Evolutionary conservation across 2,329 filamentous ascomycete species (phyloP).

Genomic region (Chaetomiaceae sp.): DNA sequence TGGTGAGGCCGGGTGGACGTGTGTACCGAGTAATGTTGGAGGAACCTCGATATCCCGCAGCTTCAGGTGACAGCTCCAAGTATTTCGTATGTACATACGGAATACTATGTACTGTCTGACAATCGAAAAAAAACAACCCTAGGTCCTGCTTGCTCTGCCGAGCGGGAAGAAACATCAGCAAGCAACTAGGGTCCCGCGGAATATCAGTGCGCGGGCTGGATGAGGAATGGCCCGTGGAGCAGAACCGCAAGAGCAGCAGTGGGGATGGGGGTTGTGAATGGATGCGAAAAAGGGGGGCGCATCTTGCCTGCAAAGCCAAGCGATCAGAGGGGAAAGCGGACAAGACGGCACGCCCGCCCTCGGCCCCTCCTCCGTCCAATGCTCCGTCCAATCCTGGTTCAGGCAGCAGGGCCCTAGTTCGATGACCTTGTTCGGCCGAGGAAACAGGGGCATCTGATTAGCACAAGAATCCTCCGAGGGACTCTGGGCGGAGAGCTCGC

Average conservation of each 20-base stretch:
- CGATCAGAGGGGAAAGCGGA: conserved; percentile 13
- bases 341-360: conserved; percentile 19
- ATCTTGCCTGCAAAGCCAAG: conserved; percentile 14
- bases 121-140: neutral
- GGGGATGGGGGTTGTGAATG: conserved; percentile 17
- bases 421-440: conserved; percentile 32
- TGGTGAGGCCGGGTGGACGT: too few species aligned
- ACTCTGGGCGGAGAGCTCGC: conserved; percentile 29
- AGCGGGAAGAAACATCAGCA: conserved; percentile 21
- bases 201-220: conserved; percentile 13
- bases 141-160: conserved; percentile 18
- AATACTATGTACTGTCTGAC: too few species aligned
- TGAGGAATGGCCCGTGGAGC: conserved; percentile 19
- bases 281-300: conserved; percentile 14
- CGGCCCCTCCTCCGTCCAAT: conserved; percentile 25
- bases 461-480: conserved; percentile 44
- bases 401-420: conserved; percentile 20
- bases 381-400: conserved; percentile 26
- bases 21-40: too few species aligned
- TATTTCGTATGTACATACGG: too few species aligned
- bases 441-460: conserved; percentile 39
- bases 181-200: conserved; percentile 11
- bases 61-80: too few species aligned
- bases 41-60: neutral
- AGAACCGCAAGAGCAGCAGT: conserved; percentile 4